A percentile compares a stretch with the other conserved stretches of the same genome.
Conservation (phyloP, 176 grass and related monocot genomes). For the Metroxylon sagu region DNA sequence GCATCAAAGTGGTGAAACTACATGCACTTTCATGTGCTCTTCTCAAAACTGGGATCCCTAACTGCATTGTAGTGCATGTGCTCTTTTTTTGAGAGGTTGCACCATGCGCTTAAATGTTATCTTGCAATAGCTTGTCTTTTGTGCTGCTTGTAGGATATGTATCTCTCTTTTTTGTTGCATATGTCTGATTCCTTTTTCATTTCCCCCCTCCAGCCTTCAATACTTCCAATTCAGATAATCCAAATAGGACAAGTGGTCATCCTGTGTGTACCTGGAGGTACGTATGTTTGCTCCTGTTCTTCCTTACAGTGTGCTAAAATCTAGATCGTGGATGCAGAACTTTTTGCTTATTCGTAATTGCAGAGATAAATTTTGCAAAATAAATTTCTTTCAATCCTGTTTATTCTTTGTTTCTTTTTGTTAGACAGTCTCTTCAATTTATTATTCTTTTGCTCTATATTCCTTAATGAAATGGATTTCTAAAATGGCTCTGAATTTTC, state of each 20-base stretch:
- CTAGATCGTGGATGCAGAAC: too few relatives aligned
- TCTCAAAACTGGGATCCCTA: too few relatives aligned
- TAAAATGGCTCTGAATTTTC: too few relatives aligned
- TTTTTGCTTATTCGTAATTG: too few relatives aligned
- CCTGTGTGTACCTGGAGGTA: slow-evolving; percentile 98
- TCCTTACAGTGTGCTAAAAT: not conserved
- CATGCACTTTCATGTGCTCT: too few relatives aligned
- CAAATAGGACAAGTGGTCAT: slow-evolving; percentile 82
- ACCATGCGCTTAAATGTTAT: not conserved
- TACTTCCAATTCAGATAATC: slow-evolving; percentile 93
- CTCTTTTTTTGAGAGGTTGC: too few relatives aligned
- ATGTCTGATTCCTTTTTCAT: not conserved
- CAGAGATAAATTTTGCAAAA: too few relatives aligned
- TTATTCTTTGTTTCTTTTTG: not conserved
- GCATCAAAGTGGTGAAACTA: too few relatives aligned
- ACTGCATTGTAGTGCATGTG: too few relatives aligned
- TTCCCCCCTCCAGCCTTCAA: slow-evolving; percentile 46
- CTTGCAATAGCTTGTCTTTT: not conserved
- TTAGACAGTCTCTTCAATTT: too few relatives aligned
- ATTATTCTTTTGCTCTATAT: too few relatives aligned
- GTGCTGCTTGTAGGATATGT: not conserved
- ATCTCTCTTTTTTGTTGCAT: not conserved
- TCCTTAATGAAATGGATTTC: too few relatives aligned
- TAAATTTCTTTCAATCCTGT: not conserved
- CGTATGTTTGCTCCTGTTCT: slow-evolving; percentile 13